Conservation (phyloP, 2,329 filamentous ascomycete genomes). For the Cladophialophora chaetospira region DNA sequence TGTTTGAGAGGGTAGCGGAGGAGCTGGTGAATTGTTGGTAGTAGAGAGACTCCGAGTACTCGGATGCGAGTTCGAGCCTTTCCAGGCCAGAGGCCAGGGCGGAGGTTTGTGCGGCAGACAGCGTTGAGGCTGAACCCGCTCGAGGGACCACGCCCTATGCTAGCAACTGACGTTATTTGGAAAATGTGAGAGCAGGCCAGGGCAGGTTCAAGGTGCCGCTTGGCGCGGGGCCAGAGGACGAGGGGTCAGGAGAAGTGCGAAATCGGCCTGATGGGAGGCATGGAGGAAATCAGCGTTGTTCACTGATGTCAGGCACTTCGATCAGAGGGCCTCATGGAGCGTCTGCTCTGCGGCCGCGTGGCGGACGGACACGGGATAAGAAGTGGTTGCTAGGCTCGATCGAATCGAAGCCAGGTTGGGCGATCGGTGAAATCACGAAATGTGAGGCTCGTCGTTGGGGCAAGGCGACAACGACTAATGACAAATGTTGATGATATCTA, state of each 20-base stretch:
- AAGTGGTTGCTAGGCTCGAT: background rate
- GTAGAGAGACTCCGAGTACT: constrained; percentile 30
- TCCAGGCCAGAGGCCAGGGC: constrained; percentile 51
- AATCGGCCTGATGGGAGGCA: background rate
- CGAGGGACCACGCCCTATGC: background rate
- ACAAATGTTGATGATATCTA: no score
- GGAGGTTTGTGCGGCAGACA: constrained; percentile 49
- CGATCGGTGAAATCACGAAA: constrained; percentile 4
- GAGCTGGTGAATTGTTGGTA: constrained; percentile 30
- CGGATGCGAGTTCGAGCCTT: constrained; percentile 45
- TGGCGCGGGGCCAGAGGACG: constrained; percentile 7
- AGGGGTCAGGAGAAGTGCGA: constrained; percentile 11
- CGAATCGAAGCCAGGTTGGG: background rate
- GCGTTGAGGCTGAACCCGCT: constrained; percentile 15
- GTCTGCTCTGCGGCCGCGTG: no score
- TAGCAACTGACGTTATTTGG: background rate
- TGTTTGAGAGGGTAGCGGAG: constrained; percentile 33
- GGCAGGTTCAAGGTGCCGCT: background rate
- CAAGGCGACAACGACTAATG: no score
- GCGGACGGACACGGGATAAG: no score
- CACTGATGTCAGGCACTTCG: no score
- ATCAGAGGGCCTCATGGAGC: no score
- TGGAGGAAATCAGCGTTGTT: background rate
- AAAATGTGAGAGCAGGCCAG: background rate
- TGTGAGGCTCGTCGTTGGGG: background rate